phyloP scores from a whole-genome alignment of 2,329 filamentous ascomycete species.

The Xylariales sp. region DNA sequence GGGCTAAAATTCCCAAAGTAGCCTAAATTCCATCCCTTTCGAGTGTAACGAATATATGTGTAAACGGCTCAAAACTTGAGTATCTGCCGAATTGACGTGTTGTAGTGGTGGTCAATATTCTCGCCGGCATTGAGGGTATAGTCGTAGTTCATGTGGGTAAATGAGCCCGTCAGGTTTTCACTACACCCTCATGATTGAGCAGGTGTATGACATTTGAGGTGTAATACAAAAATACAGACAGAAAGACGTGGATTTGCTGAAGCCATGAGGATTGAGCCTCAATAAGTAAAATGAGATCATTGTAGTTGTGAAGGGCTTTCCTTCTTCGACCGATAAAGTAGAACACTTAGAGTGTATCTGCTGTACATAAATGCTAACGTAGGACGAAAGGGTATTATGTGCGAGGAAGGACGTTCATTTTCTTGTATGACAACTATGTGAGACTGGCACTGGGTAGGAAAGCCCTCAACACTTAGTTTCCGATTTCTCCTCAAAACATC shows the following conservation, averaged over 20 bases:
- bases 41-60: not conserved
- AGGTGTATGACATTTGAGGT: not conserved
- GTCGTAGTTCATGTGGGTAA: too few relatives aligned
- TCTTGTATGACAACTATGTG: not conserved
- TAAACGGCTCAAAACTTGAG: not conserved
- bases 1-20: not conserved
- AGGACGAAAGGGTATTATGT: slow-evolving; percentile 1
- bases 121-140: not conserved
- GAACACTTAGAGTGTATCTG: slow-evolving; percentile 26
- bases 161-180: too few relatives aligned
- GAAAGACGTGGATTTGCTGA: not conserved
- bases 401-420: not conserved
- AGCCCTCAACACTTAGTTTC: not conserved
- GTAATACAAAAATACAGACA: not conserved
- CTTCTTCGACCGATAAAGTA: slow-evolving; percentile 21
- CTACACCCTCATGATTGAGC: not conserved
- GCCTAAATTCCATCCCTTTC: not conserved
- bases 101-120: not conserved
- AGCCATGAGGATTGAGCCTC: not conserved
- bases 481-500: not conserved
- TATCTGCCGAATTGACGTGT: not conserved
- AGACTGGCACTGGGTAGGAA: slow-evolving; percentile 3
- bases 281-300: slow-evolving; percentile 12
- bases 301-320: slow-evolving; percentile 18
- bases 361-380: slow-evolving; percentile 11